These are phyloP conservation scores for Aspergillus sp. DNA, from an alignment of 2,329 filamentous ascomycete genomes.

Conservation along the genomic window DNA sequence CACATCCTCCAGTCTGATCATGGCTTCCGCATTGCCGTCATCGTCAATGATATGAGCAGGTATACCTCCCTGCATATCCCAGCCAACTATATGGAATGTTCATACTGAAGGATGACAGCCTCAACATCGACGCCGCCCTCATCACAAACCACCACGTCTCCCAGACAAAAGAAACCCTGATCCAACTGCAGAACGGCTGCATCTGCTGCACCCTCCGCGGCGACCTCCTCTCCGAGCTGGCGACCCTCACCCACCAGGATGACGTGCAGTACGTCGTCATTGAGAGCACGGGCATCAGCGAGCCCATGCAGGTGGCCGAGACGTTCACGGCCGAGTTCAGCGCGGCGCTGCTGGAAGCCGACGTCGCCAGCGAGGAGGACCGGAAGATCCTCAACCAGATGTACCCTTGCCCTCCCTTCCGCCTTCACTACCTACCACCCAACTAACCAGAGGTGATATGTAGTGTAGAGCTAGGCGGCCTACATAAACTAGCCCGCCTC, in stretches of 20 bases:
- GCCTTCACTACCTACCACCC: background rate
- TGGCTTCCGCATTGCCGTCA: slow-evolving; percentile 67
- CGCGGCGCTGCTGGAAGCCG: slow-evolving; percentile 47
- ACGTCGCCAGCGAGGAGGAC: slow-evolving; percentile 48
- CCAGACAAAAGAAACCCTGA: slow-evolving; percentile 62
- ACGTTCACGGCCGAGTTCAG: slow-evolving; percentile 63
- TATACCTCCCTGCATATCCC: too few relatives aligned
- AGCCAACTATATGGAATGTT: too few relatives aligned
- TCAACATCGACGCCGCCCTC: slow-evolving; percentile 65
- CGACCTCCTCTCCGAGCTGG: slow-evolving; percentile 68
- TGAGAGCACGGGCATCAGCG: slow-evolving; percentile 70
- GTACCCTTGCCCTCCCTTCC: slow-evolving; percentile 30
- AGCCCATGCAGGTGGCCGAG: slow-evolving; percentile 72
- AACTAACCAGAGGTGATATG: slow-evolving; percentile 49
- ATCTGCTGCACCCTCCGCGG: slow-evolving; percentile 75
- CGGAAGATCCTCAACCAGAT: slow-evolving; percentile 48
- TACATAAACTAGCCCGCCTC: slow-evolving; percentile 64
- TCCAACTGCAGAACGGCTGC: slow-evolving; percentile 70
- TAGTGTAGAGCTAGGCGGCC: slow-evolving; percentile 58
- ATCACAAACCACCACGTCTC: slow-evolving; percentile 59
- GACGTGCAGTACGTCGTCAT: slow-evolving; percentile 71
- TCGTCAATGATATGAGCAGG: slow-evolving; percentile 71
- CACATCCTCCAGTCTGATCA: slow-evolving; percentile 68
- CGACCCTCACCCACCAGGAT: slow-evolving; percentile 60
- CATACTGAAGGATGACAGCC: slow-evolving; percentile 31